Evolutionary conservation across 495 filamentous ascomycete species (phyloP), one percentile per base, ranked within the genome.

Genomic region (Penicillium cinerascens): DNA sequence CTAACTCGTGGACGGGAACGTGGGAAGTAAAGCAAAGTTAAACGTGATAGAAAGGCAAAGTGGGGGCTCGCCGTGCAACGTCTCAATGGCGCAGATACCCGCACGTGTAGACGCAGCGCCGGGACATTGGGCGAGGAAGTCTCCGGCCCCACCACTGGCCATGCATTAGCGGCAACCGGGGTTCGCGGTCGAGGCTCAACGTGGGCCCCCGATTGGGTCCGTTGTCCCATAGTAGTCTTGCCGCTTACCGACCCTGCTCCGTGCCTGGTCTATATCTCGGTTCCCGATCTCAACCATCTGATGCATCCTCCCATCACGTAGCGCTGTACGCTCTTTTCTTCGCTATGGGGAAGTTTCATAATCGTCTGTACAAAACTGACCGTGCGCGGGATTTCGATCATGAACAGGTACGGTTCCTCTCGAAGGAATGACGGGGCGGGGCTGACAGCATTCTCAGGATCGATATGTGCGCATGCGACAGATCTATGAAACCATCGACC

Each of bases 341-440:
- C 17, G 3, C 2, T 23, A 74, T 77, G 72, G 61, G 64, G 43
- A 71, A 64, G 49, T 68, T 75, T 47, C 70, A 71, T 45, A 56
- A 61, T 25, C 55, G 70, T 55, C 59, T 76, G 49, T 77, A 77
- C 46, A 76, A 76, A 46, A 77, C 74, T 54, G 74, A 77, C 51
- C 73, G 74, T 40, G 74, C 74, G 47, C 64, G 72, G 52, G 74
- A 77, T 39, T 77, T 77, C 42, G 74, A 76, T 48, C 74, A 77
- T 65, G 74, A 77, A 58, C 70, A 74, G 64, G 74, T 77, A 53
- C 16, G 49, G 39, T 18, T 21, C 6, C 21, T 17, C 15, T 4
- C 6, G 8, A 8, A 39, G 37, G 15, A 39, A 20, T 16, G 37
- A 16, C 37, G 29, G 29, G 29, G 29, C 10, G 11, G 29, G 10